A percentile compares a stretch with the other conserved stretches of the same genome.
These are phyloP conservation scores for Phytophthora rubi DNA, from an alignment of 352 stramenopile genomes.

Conservation along the genomic window DNA sequence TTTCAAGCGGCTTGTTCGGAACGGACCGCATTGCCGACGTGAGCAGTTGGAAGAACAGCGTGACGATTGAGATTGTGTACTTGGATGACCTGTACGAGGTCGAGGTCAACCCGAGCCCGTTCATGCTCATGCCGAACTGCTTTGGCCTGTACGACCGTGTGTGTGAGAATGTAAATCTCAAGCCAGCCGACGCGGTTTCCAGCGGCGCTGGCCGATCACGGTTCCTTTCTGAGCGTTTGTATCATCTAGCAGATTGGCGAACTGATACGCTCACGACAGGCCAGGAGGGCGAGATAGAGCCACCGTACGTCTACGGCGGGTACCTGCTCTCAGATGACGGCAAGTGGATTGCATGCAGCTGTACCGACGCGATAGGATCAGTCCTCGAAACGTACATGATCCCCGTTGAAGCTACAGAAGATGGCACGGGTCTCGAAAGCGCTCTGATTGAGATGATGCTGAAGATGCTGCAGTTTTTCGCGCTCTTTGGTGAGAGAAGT, in stretches of 20 bases:
- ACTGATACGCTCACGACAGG: constrained; percentile 5
- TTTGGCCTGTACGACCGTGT: constrained; percentile 77
- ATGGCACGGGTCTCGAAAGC: constrained; percentile 31
- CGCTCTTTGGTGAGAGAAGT: constrained; percentile 61
- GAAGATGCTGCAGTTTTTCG: constrained; percentile 60
- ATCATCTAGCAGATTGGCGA: constrained; percentile 60
- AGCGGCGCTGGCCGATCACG: constrained; percentile 28
- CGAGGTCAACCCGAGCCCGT: constrained; percentile 64
- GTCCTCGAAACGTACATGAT: constrained; percentile 66
- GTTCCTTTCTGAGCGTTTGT: constrained; percentile 69
- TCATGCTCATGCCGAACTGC: constrained; percentile 59
- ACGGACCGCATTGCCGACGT: constrained; percentile 29
- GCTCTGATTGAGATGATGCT: constrained; percentile 53
- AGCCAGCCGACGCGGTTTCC: constrained; percentile 36
- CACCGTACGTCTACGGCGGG: constrained; percentile 51
- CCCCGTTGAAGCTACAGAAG: constrained; percentile 25
- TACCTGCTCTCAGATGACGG: constrained; percentile 62
- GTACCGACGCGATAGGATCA: constrained; percentile 62
- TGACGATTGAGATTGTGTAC: constrained; percentile 75
- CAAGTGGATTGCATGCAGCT: constrained; percentile 68
- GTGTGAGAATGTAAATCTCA: constrained; percentile 63
- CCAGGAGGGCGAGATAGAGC: constrained; percentile 18
- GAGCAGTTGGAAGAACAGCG: constrained; percentile 51
- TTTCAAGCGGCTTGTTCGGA: constrained; percentile 65
- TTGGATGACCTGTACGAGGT: constrained; percentile 78